Evolutionary conservation across 176 grass and related monocot genomes (phyloP).

Genomic region (Metroxylon sagu): DNA sequence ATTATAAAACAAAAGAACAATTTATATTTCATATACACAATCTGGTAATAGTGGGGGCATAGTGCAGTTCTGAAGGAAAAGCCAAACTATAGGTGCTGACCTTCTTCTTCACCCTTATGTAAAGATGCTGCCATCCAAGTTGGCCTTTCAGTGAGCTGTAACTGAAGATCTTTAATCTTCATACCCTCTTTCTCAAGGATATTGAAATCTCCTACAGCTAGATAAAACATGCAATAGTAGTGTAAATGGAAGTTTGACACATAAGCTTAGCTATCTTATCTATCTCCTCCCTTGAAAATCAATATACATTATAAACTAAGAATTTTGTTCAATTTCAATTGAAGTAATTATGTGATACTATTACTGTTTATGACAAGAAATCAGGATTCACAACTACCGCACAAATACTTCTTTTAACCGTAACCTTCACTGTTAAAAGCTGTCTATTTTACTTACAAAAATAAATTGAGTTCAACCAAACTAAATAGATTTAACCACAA

Average conservation of each 20-base stretch:
- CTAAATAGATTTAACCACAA: neutral
- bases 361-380: too few relatives aligned
- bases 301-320: too few relatives aligned
- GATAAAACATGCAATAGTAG: slow-evolving; percentile 8
- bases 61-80: neutral
- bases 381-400: too few relatives aligned
- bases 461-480: slow-evolving; percentile 22
- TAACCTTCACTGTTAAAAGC: neutral
- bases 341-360: too few relatives aligned
- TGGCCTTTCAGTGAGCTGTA: slow-evolving; percentile 47
- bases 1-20: neutral
- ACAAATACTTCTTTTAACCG: neutral
- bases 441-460: slow-evolving; percentile 25
- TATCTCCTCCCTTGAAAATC: too few relatives aligned
- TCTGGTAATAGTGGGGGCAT: neutral
- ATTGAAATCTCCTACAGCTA: slow-evolving; percentile 63
- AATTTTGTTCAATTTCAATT: too few relatives aligned
- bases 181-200: slow-evolving; percentile 29
- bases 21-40: neutral
- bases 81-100: slow-evolving; percentile 17
- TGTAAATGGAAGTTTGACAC: too few relatives aligned
- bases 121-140: slow-evolving; percentile 81
- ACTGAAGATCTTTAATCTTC: slow-evolving; percentile 46
- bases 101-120: slow-evolving; percentile 80
- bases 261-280: too few relatives aligned